Evolutionary conservation across 805 yeast species (phyloP).

Genomic region (Debaryomyces maramus): DNA sequence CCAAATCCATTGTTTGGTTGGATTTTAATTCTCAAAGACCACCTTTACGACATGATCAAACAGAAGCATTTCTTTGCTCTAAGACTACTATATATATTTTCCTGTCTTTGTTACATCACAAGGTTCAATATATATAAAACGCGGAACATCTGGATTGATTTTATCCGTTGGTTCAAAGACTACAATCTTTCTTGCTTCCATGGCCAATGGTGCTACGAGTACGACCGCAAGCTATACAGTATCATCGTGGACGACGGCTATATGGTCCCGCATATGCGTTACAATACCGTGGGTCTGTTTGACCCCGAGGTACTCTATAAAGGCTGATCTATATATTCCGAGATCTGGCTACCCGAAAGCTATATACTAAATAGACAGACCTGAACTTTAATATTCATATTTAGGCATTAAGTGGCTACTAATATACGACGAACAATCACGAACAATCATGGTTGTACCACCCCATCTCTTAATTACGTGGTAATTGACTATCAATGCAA

Average conservation of each 20-base stretch:
- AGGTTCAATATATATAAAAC: slow-evolving; percentile 21
- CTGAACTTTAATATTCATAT: too few species aligned
- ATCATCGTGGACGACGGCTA: neutral
- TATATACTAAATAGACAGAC: too few species aligned
- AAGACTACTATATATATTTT: slow-evolving; percentile 22
- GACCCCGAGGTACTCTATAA: too few species aligned
- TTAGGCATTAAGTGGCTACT: too few species aligned
- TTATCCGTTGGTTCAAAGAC: slow-evolving; percentile 15
- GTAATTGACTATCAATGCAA: too few species aligned
- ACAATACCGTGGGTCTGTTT: too few species aligned
- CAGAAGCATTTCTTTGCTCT: slow-evolving; percentile 24
- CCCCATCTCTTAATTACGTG: too few species aligned
- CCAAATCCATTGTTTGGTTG: slow-evolving; percentile 36
- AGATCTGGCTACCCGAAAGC: too few species aligned
- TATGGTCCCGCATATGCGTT: too few species aligned
- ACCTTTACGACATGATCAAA: slow-evolving; percentile 20
- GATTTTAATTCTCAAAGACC: slow-evolving; percentile 17
- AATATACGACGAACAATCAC: too few species aligned
- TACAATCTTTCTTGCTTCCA: slow-evolving; percentile 7
- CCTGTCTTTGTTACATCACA: slow-evolving; percentile 18
- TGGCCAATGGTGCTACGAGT: slow-evolving; percentile 14
- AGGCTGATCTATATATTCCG: too few species aligned
- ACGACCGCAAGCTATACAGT: slow-evolving; percentile 14
- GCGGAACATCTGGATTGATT: slow-evolving; percentile 31
- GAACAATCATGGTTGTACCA: too few species aligned